These are phyloP conservation scores for Typha latifolia DNA, from an alignment of 176 grass and related monocot genomes.

Conservation along the genomic window DNA sequence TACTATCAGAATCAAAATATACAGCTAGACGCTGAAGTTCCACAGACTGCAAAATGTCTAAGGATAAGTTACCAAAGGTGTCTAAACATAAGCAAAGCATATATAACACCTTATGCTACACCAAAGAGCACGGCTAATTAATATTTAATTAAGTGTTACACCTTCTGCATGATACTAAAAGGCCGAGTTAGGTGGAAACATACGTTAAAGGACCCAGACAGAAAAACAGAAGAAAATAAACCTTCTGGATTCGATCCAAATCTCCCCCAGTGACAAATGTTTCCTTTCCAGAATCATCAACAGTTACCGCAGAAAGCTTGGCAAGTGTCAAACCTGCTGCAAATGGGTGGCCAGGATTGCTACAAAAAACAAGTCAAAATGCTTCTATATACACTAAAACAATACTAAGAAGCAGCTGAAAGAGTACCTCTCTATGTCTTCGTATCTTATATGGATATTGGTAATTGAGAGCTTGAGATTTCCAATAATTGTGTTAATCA, in stretches of 20 bases:
- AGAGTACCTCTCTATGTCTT: slow-evolving; percentile 80
- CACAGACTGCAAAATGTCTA: slow-evolving; percentile 65
- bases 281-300: slow-evolving; percentile 83
- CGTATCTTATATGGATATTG: slow-evolving; percentile 97
- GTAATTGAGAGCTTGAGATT: slow-evolving; percentile 93
- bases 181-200: background rate
- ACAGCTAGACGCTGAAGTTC: slow-evolving; percentile 83
- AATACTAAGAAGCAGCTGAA: slow-evolving; percentile 21
- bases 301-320: slow-evolving; percentile 80
- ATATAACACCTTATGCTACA: background rate
- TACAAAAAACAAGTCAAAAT: slow-evolving; percentile 36
- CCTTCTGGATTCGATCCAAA: slow-evolving; percentile 81
- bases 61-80: slow-evolving; percentile 20
- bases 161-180: no score
- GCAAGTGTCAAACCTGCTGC: slow-evolving; percentile 73
- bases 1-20: slow-evolving; percentile 96
- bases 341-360: slow-evolving; percentile 96
- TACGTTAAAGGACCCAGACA: background rate
- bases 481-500: slow-evolving; percentile 86
- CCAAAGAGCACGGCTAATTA: background rate
- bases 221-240: slow-evolving; percentile 20
- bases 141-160: no score
- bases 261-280: slow-evolving; percentile 87
- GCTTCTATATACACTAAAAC: slow-evolving; percentile 16
- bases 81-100: background rate